A percentile compares a stretch with the other conserved stretches of the same genome.
These are phyloP conservation scores for Geotrichum reessii DNA, from an alignment of 1,139 yeast species.

Conservation along the genomic window DNA sequence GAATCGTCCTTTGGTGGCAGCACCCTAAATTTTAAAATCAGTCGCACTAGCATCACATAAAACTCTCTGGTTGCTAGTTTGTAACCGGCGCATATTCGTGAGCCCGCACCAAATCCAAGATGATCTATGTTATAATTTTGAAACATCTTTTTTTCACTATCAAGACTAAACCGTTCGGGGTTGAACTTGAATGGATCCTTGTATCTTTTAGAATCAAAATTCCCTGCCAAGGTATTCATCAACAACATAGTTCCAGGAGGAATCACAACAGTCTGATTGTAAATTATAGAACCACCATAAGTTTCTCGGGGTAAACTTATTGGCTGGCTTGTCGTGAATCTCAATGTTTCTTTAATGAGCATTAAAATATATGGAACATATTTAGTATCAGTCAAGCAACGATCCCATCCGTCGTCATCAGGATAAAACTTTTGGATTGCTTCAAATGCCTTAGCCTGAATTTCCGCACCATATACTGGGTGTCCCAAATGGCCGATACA, in stretches of 20 bases:
- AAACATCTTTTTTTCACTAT: not conserved
- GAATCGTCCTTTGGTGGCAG: conserved; percentile 39
- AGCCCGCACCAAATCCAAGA: conserved; percentile 64
- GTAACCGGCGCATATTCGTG: conserved; percentile 64
- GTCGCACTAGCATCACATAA: conserved; percentile 44
- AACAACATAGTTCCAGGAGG: conserved; percentile 54
- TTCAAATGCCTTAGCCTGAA: conserved; percentile 43
- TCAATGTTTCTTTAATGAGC: conserved; percentile 54
- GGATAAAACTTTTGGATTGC: conserved; percentile 38
- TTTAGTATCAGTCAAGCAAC: conserved; percentile 35
- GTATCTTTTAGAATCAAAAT: conserved; percentile 52
- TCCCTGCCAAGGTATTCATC: conserved; percentile 68
- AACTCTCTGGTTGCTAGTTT: conserved; percentile 58
- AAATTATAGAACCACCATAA: conserved; percentile 43
- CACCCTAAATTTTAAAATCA: conserved; percentile 41
- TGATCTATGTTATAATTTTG: conserved; percentile 32
- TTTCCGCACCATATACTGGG: conserved; percentile 39
- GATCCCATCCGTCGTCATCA: conserved; percentile 44
- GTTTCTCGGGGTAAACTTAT: conserved; percentile 59
- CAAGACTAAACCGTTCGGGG: conserved; percentile 50
- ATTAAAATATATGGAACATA: conserved; percentile 51
- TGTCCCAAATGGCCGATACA: conserved; percentile 58
- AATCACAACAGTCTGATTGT: conserved; percentile 39
- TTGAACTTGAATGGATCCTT: conserved; percentile 46
- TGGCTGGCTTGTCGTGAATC: conserved; percentile 63